Percentiles rank a stretch among this genome's conserved stretches.
Evolutionary conservation across 1,284 basidiomycete genomes (phyloP).

Genomic region (Ganoderma boninense): DNA sequence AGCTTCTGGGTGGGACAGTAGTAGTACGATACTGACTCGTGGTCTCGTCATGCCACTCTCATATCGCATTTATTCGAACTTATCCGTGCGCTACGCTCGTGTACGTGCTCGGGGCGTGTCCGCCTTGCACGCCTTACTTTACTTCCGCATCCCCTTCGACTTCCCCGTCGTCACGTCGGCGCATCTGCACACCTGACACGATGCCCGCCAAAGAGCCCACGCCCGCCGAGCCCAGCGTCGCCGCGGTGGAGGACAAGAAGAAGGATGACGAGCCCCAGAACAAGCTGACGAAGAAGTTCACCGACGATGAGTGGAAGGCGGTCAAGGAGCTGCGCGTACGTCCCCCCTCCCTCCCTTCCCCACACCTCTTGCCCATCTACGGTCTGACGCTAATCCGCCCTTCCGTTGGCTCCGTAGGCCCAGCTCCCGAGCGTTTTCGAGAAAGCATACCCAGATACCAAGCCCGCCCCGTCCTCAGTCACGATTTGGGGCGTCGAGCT

Average conservation of each 20-base stretch:
- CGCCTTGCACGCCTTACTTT: not conserved
- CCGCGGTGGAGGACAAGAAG: conserved; percentile 19
- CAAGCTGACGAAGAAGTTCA: conserved; percentile 72
- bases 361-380: conserved; percentile 9
- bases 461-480: conserved; percentile 47
- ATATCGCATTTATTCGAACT: not conserved
- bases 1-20: not conserved
- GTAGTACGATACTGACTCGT: conserved; percentile 6
- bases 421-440: conserved; percentile 65
- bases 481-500: conserved; percentile 76
- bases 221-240: conserved; percentile 10
- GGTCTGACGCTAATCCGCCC: not conserved
- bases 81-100: not conserved
- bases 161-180: not conserved
- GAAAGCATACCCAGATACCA: conserved; percentile 62
- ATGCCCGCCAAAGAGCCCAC: conserved; percentile 1
- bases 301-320: conserved; percentile 70
- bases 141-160: not conserved
- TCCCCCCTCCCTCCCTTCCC: not conserved
- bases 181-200: not conserved
- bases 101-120: not conserved
- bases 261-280: conserved; percentile 66
- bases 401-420: conserved; percentile 45
- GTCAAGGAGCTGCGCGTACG: conserved; percentile 70
- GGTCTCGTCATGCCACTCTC: not conserved